Evolutionary conservation across 1,284 basidiomycete genomes (phyloP), one percentile per base, ranked within the genome.

Genomic region (Cronartium quercuum): DNA sequence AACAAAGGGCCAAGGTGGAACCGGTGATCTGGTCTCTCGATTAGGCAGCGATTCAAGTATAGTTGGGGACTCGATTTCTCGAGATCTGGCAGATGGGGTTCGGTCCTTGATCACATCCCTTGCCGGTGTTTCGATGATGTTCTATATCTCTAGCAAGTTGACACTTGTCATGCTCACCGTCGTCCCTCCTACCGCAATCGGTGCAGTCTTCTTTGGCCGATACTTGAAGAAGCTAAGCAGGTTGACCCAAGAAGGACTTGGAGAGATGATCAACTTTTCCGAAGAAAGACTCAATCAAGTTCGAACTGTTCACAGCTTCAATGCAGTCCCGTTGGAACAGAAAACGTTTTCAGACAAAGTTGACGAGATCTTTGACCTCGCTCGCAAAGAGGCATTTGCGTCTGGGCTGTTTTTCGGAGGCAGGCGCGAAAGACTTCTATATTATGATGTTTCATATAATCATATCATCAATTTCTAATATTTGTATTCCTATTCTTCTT

Each of bases 61-160:
- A 77, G 91, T 98, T 55, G 96, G 96, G 55, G 95, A 98, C 83
- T 91, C 90, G 71, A 86, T 97, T 3, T 96, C 94, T 0, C 89
- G 91, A 80, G 94, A 97, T 78, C 85, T 97, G 51, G 93, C 91
- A 15, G 94, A 97, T 81, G 94, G 93, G 12, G 83, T 96, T 70
- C 83, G 84, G 70, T 89, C 93, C 0, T 82, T 92, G 55, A 91
- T 95, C 42, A 94, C 93, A 84, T 91, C 92, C 40, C 87, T 89
- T 6, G 92, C 92, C 78, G 94, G 94, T 63, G 92, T 97, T 77
- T 91, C 91, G 55, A 92, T 94, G 71, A 98, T 98, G 95, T 90
- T 98, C 79, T 94, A 90, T 83, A 88, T 98, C 77, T 97, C 94
- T 0, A 90, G 92, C 0, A 90, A 89, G 71, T 84, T 98, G 75